Evolutionary conservation across 2,329 filamentous ascomycete genomes (phyloP).

Genomic region (Scolecobasidium constrictum): DNA sequence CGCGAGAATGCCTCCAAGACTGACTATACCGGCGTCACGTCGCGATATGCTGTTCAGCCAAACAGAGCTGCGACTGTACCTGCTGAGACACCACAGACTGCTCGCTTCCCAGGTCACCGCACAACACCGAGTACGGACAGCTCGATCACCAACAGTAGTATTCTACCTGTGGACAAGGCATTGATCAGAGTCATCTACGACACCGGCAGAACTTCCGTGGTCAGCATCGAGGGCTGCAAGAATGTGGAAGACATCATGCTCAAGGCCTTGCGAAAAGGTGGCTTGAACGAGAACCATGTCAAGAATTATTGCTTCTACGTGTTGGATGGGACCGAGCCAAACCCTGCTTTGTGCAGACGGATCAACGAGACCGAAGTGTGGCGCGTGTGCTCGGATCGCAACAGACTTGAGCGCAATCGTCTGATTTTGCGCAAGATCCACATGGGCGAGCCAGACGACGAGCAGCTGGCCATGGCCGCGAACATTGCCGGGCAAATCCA

Average conservation of each 20-base stretch:
- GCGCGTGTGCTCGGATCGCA: slow-evolving; percentile 79
- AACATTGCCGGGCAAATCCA: slow-evolving; percentile 78
- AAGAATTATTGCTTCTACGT: slow-evolving; percentile 97
- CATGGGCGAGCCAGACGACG: slow-evolving; percentile 74
- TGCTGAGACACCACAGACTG: slow-evolving; percentile 50
- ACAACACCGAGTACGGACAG: slow-evolving; percentile 78
- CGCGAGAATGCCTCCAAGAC: slow-evolving; percentile 41
- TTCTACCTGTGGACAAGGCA: slow-evolving; percentile 73
- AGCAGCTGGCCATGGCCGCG: slow-evolving; percentile 78
- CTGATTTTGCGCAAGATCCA: slow-evolving; percentile 90
- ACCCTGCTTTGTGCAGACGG: slow-evolving; percentile 69
- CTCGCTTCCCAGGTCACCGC: slow-evolving; percentile 60
- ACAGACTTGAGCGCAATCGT: slow-evolving; percentile 75
- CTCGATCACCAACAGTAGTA: slow-evolving; percentile 63
- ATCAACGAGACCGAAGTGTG: slow-evolving; percentile 81
- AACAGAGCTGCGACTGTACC: slow-evolving; percentile 34
- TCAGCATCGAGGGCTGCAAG: slow-evolving; percentile 85
- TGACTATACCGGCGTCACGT: slow-evolving; percentile 1
- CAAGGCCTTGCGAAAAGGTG: slow-evolving; percentile 78
- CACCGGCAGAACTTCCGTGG: slow-evolving; percentile 80
- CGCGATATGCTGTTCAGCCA: slow-evolving; percentile 6
- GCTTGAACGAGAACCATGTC: slow-evolving; percentile 79
- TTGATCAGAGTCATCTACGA: slow-evolving; percentile 91
- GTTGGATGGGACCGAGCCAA: slow-evolving; percentile 72
- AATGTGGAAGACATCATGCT: slow-evolving; percentile 89